These are phyloP conservation scores for Lodderomyces orthopsilosis DNA, from an alignment of 1,139 yeast species.

Conservation along the genomic window DNA sequence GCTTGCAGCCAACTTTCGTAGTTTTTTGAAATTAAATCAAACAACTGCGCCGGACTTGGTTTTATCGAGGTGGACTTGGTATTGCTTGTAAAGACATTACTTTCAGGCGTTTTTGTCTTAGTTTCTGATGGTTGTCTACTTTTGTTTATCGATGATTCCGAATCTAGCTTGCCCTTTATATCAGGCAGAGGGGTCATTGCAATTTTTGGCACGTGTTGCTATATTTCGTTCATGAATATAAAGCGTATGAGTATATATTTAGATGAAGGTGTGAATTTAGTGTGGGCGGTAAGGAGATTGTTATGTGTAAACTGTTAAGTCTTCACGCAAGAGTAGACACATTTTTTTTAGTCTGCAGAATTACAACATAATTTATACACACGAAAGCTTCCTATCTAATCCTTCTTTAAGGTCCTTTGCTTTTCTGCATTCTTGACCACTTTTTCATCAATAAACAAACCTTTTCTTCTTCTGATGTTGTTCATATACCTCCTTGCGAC, in stretches of 20 bases:
- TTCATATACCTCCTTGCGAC: slow-evolving; percentile 87
- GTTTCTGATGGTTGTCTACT: not conserved
- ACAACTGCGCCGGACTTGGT: slow-evolving; percentile 16
- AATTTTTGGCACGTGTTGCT: not conserved
- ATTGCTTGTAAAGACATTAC: not conserved
- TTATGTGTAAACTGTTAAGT: not conserved
- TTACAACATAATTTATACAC: too few species aligned
- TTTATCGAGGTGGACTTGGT: not conserved
- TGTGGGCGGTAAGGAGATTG: not conserved
- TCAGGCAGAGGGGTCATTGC: slow-evolving; percentile 1
- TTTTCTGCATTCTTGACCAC: slow-evolving; percentile 89
- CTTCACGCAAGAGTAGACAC: not conserved
- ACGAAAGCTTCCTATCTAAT: slow-evolving; percentile 20
- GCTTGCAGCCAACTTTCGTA: slow-evolving; percentile 41
- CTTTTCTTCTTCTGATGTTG: slow-evolving; percentile 78
- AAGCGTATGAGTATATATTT: not conserved
- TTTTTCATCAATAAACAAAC: slow-evolving; percentile 85
- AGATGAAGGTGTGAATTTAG: not conserved
- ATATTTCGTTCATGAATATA: not conserved
- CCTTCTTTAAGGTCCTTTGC: slow-evolving; percentile 78
- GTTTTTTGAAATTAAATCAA: slow-evolving; percentile 37
- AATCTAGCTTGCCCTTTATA: not conserved
- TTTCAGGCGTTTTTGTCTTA: not conserved
- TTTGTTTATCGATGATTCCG: not conserved
- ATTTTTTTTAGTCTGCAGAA: too few species aligned